phyloP scores from a whole-genome alignment of 1,284 basidiomycete species.

The Thecaphora thlaspeos region DNA sequence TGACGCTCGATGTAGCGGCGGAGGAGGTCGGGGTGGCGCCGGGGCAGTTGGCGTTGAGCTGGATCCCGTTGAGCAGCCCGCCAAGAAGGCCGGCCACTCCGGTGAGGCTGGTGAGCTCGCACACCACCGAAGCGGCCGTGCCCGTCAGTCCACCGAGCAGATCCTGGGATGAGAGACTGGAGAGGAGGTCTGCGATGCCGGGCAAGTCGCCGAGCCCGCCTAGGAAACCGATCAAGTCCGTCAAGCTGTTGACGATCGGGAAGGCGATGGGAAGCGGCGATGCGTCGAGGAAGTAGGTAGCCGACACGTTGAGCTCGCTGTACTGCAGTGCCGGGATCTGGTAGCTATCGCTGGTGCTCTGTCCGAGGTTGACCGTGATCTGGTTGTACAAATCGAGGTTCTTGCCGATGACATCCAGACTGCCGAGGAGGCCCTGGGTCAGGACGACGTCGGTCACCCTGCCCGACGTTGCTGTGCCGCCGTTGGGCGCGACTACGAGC shows the following conservation, averaged over 20 bases:
- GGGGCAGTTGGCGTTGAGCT: slow-evolving; percentile 13
- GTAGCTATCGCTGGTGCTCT: slow-evolving; percentile 32
- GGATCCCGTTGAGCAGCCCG: slow-evolving; percentile 11
- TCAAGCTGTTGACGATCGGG: slow-evolving; percentile 5
- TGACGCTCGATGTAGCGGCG: slow-evolving; percentile 2
- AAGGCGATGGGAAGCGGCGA: slow-evolving; percentile 11
- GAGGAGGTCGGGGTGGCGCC: slow-evolving; percentile 8
- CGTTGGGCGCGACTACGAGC: background rate
- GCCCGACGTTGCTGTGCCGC: slow-evolving; percentile 8
- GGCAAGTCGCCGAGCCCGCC: slow-evolving; percentile 4
- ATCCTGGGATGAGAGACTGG: slow-evolving; percentile 8
- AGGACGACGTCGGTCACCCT: slow-evolving; percentile 34
- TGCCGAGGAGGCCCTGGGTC: slow-evolving; percentile 32
- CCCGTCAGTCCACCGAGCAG: slow-evolving; percentile 9
- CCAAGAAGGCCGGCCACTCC: slow-evolving; percentile 1
- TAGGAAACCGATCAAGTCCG: slow-evolving; percentile 7
- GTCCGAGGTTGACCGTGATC: slow-evolving; percentile 23
- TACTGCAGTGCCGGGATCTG: slow-evolving; percentile 26
- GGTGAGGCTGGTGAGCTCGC: slow-evolving; percentile 6
- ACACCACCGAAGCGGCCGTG: slow-evolving; percentile 7
- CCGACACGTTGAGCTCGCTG: slow-evolving; percentile 34
- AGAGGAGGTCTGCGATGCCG: slow-evolving; percentile 2
- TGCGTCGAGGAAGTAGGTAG: slow-evolving; percentile 20
- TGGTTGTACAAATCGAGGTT: slow-evolving; percentile 39
- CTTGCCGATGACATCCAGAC: slow-evolving; percentile 30